Conservation (phyloP, 2,329 filamentous ascomycete genomes). For the Amauroascus niger region DNA sequence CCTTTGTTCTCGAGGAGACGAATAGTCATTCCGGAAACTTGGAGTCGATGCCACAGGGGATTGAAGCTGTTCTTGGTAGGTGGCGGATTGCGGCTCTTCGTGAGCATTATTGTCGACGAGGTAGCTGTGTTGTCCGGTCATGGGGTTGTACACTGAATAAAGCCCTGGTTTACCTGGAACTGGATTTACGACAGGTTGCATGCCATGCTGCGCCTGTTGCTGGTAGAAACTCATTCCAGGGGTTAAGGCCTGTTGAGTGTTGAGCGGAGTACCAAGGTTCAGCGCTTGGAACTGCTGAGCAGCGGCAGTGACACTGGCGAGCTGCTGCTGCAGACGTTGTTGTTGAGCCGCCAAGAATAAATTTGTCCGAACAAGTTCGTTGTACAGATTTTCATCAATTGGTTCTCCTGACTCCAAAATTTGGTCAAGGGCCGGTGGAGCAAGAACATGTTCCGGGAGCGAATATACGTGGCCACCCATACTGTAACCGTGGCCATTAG, state of each 20-base stretch:
- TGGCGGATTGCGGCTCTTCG: slow-evolving; percentile 28
- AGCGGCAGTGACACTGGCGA: slow-evolving; percentile 71
- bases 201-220: slow-evolving; percentile 57
- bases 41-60: slow-evolving; percentile 46
- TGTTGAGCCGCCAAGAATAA: slow-evolving; percentile 89
- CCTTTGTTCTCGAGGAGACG: slow-evolving; percentile 60
- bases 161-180: slow-evolving; percentile 63
- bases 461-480: slow-evolving; percentile 53
- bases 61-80: slow-evolving; percentile 31
- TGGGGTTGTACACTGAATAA: slow-evolving; percentile 73
- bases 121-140: slow-evolving; percentile 74
- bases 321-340: slow-evolving; percentile 86
- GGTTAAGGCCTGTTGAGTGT: slow-evolving; percentile 41
- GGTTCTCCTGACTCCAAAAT: slow-evolving; percentile 56
- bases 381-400: slow-evolving; percentile 78
- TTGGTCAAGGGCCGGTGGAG: slow-evolving; percentile 51
- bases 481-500: slow-evolving; percentile 27
- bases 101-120: slow-evolving; percentile 60
- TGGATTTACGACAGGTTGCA: slow-evolving; percentile 54
- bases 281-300: slow-evolving; percentile 74
- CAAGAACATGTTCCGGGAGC: slow-evolving; percentile 52
- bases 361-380: slow-evolving; percentile 83
- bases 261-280: slow-evolving; percentile 48
- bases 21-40: slow-evolving; percentile 69
- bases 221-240: slow-evolving; percentile 48